These are phyloP conservation scores for Trichoderma sp. DNA, from an alignment of 2,329 filamentous ascomycete species.

Conservation along the genomic window DNA sequence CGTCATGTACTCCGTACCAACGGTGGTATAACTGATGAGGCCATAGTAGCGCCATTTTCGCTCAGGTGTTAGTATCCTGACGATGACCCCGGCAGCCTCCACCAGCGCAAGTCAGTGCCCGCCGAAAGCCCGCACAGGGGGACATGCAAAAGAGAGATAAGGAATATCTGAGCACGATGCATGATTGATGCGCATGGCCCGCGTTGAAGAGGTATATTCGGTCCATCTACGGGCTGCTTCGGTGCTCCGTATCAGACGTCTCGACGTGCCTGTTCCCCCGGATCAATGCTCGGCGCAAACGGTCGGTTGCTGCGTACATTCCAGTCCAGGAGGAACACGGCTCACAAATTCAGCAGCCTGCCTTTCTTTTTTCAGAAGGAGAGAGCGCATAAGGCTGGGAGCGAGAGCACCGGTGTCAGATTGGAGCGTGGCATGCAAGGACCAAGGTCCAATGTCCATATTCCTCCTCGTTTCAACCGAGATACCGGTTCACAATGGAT, in stretches of 20 bases:
- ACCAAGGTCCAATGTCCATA: neutral
- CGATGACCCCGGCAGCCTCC: slow-evolving; percentile 7
- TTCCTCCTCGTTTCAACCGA: slow-evolving; percentile 8
- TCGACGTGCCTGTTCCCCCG: neutral
- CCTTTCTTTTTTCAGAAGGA: neutral
- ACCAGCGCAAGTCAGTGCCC: slow-evolving; percentile 13
- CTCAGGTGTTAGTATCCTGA: slow-evolving; percentile 19
- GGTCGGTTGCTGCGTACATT: slow-evolving; percentile 3
- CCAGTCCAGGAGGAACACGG: neutral
- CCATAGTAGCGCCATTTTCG: slow-evolving; percentile 8
- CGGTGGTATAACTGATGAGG: slow-evolving; percentile 1
- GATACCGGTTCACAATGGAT: slow-evolving; percentile 11
- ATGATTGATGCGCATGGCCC: neutral
- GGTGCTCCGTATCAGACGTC: neutral
- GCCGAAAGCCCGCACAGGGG: slow-evolving; percentile 5
- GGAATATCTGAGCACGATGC: neutral
- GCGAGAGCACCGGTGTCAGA: neutral
- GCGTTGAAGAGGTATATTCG: neutral
- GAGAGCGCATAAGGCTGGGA: neutral
- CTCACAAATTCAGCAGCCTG: neutral
- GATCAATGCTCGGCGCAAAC: slow-evolving; percentile 18
- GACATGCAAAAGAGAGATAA: neutral
- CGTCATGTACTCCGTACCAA: neutral
- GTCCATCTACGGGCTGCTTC: slow-evolving; percentile 2
- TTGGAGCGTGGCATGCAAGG: neutral